Evolutionary conservation across 805 yeast genomes (phyloP).

Genomic region (Teunomyces stri): DNA sequence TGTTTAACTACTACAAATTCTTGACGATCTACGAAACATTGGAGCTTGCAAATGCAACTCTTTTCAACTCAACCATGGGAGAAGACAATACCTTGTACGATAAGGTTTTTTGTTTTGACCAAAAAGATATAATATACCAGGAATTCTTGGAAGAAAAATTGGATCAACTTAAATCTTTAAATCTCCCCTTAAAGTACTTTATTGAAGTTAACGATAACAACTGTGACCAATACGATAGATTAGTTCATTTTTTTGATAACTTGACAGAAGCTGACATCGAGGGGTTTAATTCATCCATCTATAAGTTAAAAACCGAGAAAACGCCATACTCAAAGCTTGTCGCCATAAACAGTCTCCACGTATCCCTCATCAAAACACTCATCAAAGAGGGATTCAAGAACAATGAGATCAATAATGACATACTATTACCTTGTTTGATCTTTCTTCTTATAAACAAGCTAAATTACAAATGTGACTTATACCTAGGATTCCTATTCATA

Average conservation of each 20-base stretch:
- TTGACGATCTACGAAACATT: constrained; percentile 30
- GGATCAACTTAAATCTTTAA: constrained; percentile 20
- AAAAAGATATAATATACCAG: constrained; percentile 35
- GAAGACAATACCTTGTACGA: constrained; percentile 35
- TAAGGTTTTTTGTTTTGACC: constrained; percentile 39
- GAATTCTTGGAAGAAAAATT: constrained; percentile 35
- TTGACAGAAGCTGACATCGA: constrained; percentile 16
- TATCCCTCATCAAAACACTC: constrained; percentile 19
- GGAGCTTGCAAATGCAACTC: constrained; percentile 30
- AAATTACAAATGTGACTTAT: constrained; percentile 23
- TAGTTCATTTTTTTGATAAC: constrained; percentile 16
- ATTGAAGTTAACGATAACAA: constrained; percentile 18
- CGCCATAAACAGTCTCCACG: constrained; percentile 31
- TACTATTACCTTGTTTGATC: constrained; percentile 39
- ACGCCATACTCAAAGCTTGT: constrained; percentile 36
- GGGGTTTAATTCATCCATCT: constrained; percentile 17
- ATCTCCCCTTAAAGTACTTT: constrained; percentile 29
- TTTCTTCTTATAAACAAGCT: constrained; percentile 31
- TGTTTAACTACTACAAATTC: constrained; percentile 42
- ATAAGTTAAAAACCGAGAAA: constrained; percentile 14
- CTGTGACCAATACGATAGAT: constrained; percentile 3
- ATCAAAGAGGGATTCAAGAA: constrained; percentile 17
- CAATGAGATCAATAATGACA: constrained; percentile 34
- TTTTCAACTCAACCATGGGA: constrained; percentile 27
- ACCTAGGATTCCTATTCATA: constrained; percentile 36